Evolutionary conservation across 2,329 filamentous ascomycete genomes (phyloP).

Genomic region (Rasamsonia emersonii): DNA sequence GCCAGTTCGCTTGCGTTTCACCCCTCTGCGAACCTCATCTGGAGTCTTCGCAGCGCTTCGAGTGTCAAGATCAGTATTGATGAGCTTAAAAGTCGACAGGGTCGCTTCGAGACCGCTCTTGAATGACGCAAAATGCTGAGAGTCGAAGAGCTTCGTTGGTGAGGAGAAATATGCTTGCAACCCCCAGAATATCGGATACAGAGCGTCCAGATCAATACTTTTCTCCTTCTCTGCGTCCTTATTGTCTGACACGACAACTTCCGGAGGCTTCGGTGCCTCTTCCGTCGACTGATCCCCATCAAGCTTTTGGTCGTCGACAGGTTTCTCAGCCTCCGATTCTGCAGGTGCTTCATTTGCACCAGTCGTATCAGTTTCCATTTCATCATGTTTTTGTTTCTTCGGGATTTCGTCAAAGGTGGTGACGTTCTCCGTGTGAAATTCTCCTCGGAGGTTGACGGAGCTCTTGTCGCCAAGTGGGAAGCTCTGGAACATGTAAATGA

Average conservation of each 20-base stretch:
- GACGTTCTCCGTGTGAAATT: slow-evolving; percentile 92
- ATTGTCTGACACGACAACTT: slow-evolving; percentile 6
- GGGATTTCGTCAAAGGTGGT: slow-evolving; percentile 66
- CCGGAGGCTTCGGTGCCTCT: slow-evolving; percentile 1
- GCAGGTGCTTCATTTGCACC: slow-evolving; percentile 30
- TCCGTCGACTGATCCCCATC: slow-evolving; percentile 10
- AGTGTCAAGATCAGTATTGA: slow-evolving; percentile 61
- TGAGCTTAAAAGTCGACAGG: slow-evolving; percentile 65
- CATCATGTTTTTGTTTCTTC: slow-evolving; percentile 35
- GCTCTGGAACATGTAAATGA: slow-evolving; percentile 97
- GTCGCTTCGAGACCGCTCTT: slow-evolving; percentile 55
- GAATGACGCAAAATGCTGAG: slow-evolving; percentile 57
- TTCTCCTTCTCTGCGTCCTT: slow-evolving; percentile 33
- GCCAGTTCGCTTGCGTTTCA: slow-evolving; percentile 61
- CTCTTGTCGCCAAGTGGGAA: slow-evolving; percentile 95
- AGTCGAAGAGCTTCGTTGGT: slow-evolving; percentile 71
- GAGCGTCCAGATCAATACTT: slow-evolving; percentile 55
- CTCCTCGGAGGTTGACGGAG: slow-evolving; percentile 89
- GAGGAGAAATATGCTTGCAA: slow-evolving; percentile 88
- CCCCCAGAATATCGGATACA: slow-evolving; percentile 93
- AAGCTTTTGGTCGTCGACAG: slow-evolving; percentile 16
- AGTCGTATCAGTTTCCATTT: slow-evolving; percentile 52
- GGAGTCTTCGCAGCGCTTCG: slow-evolving; percentile 46
- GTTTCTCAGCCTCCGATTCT: slow-evolving; percentile 23
- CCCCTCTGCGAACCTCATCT: slow-evolving; percentile 56